Conservation (phyloP, 2,329 filamentous ascomycete species). For the Phaeosphaeria sp. region DNA sequence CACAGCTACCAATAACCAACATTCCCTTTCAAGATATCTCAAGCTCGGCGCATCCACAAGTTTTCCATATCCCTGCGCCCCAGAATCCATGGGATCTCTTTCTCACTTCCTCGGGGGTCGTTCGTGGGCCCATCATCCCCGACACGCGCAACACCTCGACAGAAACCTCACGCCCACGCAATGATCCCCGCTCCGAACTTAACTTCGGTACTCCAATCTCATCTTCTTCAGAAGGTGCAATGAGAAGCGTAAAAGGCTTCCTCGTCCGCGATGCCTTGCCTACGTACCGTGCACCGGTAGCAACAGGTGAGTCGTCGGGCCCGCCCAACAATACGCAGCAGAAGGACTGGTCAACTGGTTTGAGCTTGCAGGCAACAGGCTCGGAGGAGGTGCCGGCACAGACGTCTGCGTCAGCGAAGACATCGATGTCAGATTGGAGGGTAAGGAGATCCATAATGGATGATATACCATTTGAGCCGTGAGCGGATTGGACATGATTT, state of each 20-base stretch:
- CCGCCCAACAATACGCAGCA: background rate
- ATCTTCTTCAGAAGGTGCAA: background rate
- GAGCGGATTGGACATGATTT: background rate
- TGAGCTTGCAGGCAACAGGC: background rate
- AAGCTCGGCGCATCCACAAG: background rate
- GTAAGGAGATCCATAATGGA: background rate
- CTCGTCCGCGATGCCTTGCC: background rate
- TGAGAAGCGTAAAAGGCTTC: background rate
- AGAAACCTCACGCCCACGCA: background rate
- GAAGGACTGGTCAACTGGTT: background rate
- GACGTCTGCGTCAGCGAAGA: background rate
- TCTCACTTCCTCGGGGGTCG: too few species aligned
- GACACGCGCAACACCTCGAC: background rate
- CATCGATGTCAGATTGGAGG: background rate
- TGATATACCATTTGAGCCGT: background rate
- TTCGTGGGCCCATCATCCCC: background rate
- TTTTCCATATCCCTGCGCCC: background rate
- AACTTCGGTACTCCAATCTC: background rate
- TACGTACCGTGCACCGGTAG: background rate
- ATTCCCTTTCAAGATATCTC: background rate
- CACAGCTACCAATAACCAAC: background rate
- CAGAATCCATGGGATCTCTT: background rate
- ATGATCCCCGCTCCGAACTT: background rate
- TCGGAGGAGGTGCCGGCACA: background rate
- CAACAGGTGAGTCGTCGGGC: background rate